phyloP scores from a whole-genome alignment of 495 filamentous ascomycete genomes.

The Xylaria grammica region DNA sequence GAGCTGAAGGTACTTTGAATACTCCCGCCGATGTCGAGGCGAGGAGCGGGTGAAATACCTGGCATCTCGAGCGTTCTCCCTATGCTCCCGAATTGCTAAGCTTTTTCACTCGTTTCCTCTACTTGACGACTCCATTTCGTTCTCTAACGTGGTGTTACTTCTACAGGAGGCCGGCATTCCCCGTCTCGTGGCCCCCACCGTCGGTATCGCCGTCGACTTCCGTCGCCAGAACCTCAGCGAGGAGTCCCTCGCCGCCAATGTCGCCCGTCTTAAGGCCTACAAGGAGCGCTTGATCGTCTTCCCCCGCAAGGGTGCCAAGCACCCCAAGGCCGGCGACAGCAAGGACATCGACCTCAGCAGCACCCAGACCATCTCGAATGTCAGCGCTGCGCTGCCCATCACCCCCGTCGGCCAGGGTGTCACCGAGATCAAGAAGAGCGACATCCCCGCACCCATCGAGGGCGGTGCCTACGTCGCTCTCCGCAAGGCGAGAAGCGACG shows the following conservation, averaged over 20 bases:
- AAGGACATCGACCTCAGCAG: conserved; percentile 82
- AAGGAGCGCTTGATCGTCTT: conserved; percentile 93
- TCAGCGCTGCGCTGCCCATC: conserved; percentile 70
- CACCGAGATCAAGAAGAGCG: conserved; percentile 80
- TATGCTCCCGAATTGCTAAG: background rate
- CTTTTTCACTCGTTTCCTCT: background rate
- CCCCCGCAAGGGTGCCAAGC: conserved; percentile 89
- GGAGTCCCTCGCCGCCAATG: conserved; percentile 91
- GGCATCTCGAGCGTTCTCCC: background rate
- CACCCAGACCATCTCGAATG: conserved; percentile 68
- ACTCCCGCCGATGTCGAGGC: background rate
- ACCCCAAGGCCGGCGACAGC: conserved; percentile 84
- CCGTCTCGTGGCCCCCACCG: conserved; percentile 88
- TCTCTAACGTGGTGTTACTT: conserved; percentile 29
- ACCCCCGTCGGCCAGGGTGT: conserved; percentile 65
- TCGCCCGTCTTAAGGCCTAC: conserved; percentile 95
- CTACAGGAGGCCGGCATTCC: conserved; percentile 90
- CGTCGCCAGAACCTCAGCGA: conserved; percentile 96
- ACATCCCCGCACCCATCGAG: conserved; percentile 77
- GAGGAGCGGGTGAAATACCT: background rate
- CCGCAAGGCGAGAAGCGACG: conserved; percentile 84
- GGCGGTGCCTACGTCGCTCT: conserved; percentile 81
- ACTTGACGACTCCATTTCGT: background rate
- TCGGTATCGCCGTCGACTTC: conserved; percentile 95
- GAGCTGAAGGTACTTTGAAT: conserved; percentile 86